Conservation (phyloP, 768 basidiomycete species). For the Russula virescens region DNA sequence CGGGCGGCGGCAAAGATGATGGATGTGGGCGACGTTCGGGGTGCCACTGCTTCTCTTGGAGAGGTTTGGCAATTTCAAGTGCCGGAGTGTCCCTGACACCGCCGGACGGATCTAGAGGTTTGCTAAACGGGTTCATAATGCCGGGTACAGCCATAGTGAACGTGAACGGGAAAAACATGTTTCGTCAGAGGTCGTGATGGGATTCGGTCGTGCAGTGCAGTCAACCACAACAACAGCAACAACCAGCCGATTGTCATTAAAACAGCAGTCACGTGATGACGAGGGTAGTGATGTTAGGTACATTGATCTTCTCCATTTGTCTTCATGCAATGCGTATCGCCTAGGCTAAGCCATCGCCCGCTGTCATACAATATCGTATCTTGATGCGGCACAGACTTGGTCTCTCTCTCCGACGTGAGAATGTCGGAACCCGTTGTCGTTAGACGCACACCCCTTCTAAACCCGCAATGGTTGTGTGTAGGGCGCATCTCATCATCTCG, state of each 20-base stretch:
- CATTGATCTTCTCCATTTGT: too few relatives aligned
- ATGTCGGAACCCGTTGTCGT: too few relatives aligned
- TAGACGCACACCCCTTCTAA: too few relatives aligned
- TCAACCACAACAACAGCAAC: not conserved
- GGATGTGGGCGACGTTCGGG: conserved; percentile 25
- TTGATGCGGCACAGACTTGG: too few relatives aligned
- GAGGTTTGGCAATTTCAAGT: conserved; percentile 25
- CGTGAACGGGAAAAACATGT: conserved; percentile 63
- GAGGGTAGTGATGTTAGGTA: too few relatives aligned
- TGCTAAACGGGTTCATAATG: conserved; percentile 55
- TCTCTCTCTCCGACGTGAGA: too few relatives aligned
- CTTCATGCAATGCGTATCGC: too few relatives aligned
- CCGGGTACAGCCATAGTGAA: conserved; percentile 64
- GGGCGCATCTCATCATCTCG: too few relatives aligned
- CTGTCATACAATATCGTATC: too few relatives aligned
- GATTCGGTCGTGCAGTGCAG: not conserved
- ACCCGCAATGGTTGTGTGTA: too few relatives aligned
- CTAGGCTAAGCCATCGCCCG: too few relatives aligned
- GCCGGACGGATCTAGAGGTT: conserved; percentile 18
- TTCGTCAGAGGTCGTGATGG: not conserved
- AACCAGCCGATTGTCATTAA: not conserved
- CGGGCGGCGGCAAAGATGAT: too few relatives aligned
- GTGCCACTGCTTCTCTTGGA: conserved; percentile 25
- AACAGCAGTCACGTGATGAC: not conserved
- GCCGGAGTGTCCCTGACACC: conserved; percentile 20